Evolutionary conservation across 495 filamentous ascomycete genomes (phyloP).

Genomic region (Aspergillus heteromorphus): DNA sequence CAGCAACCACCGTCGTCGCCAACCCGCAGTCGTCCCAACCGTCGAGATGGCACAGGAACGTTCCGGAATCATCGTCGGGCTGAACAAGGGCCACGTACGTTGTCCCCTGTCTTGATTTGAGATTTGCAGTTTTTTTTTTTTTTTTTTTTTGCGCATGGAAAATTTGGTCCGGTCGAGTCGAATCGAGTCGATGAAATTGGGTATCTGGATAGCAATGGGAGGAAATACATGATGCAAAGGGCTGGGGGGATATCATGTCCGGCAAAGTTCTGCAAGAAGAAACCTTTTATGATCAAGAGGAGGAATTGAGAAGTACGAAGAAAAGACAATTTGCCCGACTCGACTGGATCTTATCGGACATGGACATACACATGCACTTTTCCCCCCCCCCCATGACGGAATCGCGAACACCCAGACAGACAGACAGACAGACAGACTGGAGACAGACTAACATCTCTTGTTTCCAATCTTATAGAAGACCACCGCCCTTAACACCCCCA

Average conservation of each 20-base stretch:
- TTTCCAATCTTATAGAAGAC: constrained; percentile 66
- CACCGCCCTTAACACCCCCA: constrained; percentile 71
- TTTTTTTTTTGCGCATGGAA: constrained; percentile 10
- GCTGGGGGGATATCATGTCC: neutral
- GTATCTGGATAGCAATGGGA: neutral
- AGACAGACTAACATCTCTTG: constrained; percentile 6
- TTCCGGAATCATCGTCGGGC: constrained; percentile 71
- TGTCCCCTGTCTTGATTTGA: constrained; percentile 17
- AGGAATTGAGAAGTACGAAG: neutral
- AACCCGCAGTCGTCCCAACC: constrained; percentile 39
- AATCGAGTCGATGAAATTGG: neutral
- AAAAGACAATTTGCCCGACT: constrained; percentile 10
- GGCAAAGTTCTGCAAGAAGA: too few species aligned
- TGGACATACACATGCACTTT: neutral
- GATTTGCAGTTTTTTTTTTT: too few species aligned
- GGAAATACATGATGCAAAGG: neutral
- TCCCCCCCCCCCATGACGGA: neutral
- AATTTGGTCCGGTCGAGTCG: constrained; percentile 6
- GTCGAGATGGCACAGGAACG: constrained; percentile 59
- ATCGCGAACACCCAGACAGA: neutral
- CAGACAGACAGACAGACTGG: too few species aligned
- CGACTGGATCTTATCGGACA: constrained; percentile 6
- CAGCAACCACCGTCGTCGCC: constrained; percentile 42
- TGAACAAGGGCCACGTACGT: constrained; percentile 89
- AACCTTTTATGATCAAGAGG: too few species aligned